phyloP scores from a whole-genome alignment of 2,329 filamentous ascomycete genomes.

The Metarhizium humberi region DNA sequence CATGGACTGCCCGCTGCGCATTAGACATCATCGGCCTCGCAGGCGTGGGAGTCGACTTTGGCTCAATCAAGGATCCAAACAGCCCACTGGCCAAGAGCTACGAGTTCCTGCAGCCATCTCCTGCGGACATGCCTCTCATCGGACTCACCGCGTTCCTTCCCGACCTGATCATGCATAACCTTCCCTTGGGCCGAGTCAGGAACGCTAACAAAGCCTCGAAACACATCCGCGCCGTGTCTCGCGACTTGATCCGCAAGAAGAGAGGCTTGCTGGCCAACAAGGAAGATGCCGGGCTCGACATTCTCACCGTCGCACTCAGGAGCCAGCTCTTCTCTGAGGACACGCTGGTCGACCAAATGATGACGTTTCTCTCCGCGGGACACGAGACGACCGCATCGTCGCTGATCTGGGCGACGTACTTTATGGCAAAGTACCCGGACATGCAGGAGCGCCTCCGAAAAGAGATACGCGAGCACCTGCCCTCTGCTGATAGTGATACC shows the following conservation, averaged over 20 bases:
- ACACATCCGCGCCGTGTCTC: slow-evolving; percentile 17
- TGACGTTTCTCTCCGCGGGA: slow-evolving; percentile 32
- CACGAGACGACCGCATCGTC: slow-evolving; percentile 34
- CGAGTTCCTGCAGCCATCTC: slow-evolving; percentile 11
- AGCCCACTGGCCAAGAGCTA: slow-evolving; percentile 26
- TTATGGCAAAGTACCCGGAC: slow-evolving; percentile 24
- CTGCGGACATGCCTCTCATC: slow-evolving; percentile 5
- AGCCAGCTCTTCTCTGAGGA: slow-evolving; percentile 25
- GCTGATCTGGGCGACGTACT: slow-evolving; percentile 31
- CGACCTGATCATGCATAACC: slow-evolving; percentile 4
- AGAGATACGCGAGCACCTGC: slow-evolving; percentile 27
- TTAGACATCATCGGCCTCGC: slow-evolving; percentile 27
- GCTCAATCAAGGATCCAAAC: slow-evolving; percentile 21
- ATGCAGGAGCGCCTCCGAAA: slow-evolving; percentile 28
- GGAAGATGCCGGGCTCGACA: slow-evolving; percentile 22
- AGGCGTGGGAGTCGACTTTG: slow-evolving; percentile 23
- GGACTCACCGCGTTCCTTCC: slow-evolving; percentile 8
- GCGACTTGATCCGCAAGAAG: slow-evolving; percentile 23
- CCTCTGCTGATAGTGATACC: slow-evolving; percentile 17
- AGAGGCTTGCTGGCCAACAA: slow-evolving; percentile 10
- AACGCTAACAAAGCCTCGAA: slow-evolving; percentile 17
- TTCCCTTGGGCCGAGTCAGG: slow-evolving; percentile 6
- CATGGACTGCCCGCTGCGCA: slow-evolving; percentile 16
- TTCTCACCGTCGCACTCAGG: slow-evolving; percentile 25
- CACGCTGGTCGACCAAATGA: slow-evolving; percentile 29